Base-by-base conservation (phyloP, 768 basidiomycete genomes). In the Nevesoporus exiguus region DNA sequence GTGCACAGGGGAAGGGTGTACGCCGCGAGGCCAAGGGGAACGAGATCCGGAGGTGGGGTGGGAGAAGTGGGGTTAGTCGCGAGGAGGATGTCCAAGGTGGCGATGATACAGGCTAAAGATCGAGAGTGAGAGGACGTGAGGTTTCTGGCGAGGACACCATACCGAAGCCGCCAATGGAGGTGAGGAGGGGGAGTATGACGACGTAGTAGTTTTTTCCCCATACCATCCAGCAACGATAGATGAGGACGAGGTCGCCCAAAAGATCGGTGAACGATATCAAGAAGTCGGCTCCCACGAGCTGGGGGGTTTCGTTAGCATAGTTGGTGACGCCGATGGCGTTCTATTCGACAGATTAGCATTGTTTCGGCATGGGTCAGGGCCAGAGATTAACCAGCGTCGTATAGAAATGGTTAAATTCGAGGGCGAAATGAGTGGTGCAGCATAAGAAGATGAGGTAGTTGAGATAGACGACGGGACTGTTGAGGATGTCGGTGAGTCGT, bases 221-320 rank as follows among this genome's bases (percentile, higher is more conserved):
- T 43, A 78, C 43, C 55, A 73, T 59, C 69, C 73, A 78, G 61
- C 74, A 76, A 31, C 77, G 77, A 51, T 76, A 77, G 27, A 74
- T 57, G 31, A 76, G 67, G 43, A 71, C 55, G 33, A 68, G 15
- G 58, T 74, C 65, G 2, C 73, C 74, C 21, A 73, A 29, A 36
- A 76, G 66, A 56, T 75, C 73, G 0, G 67, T 63, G 31, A 74
- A 46, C 1, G 73, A 72, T 50, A 75, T 66, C 39, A 76, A 54
- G 21, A 72, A 54, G 58, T 75, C 74, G 5, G 73, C 72, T 3
- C 58, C 75, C 4, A 65, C 30, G 47, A 72, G 70, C 19, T 22
- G 30, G 2, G 21, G 53, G 1, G 70, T 76, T 63, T 76, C 73
- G 25, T 64, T 37, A 6, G 70, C 57, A 54, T 52, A 74, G 4